Evolutionary conservation across 1,284 basidiomycete species (phyloP).

Genomic region (Naganishia sp.): DNA sequence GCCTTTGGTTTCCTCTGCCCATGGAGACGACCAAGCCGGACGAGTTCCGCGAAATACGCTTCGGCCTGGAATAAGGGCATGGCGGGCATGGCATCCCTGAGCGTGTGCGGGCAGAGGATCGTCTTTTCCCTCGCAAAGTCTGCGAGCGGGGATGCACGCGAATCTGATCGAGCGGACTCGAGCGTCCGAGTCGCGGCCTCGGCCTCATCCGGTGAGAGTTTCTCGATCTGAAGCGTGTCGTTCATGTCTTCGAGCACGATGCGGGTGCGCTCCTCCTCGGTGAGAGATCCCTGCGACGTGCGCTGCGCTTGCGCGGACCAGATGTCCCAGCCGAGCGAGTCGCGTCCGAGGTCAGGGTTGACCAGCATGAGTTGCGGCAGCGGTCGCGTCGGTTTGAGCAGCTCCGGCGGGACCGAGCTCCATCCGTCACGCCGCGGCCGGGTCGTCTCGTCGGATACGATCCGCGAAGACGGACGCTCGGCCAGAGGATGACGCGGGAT

Average conservation of each 20-base stretch:
- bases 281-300: constrained; percentile 33
- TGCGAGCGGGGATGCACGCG: neutral
- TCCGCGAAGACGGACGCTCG: neutral
- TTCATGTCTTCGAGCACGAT: constrained; percentile 12
- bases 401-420: constrained; percentile 40
- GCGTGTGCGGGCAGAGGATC: neutral
- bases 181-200: neutral
- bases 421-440: neutral
- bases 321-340: neutral
- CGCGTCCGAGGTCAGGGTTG: constrained; percentile 39
- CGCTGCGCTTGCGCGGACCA: neutral
- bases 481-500: neutral
- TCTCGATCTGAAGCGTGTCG: constrained; percentile 6
- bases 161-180: constrained; percentile 5
- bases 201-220: neutral
- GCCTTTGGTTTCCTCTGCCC: constrained; percentile 34
- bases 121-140: constrained; percentile 6
- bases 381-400: constrained; percentile 52
- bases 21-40: constrained; percentile 42
- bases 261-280: neutral
- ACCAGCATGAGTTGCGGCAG: constrained; percentile 50
- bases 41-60: constrained; percentile 52
- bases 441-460: neutral
- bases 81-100: constrained; percentile 40
- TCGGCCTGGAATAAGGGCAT: constrained; percentile 57